A percentile compares a stretch with the other conserved stretches of the same genome.
These are phyloP conservation scores for Boletus rubroflammeus DNA, from an alignment of 768 basidiomycete species.

Conservation along the genomic window DNA sequence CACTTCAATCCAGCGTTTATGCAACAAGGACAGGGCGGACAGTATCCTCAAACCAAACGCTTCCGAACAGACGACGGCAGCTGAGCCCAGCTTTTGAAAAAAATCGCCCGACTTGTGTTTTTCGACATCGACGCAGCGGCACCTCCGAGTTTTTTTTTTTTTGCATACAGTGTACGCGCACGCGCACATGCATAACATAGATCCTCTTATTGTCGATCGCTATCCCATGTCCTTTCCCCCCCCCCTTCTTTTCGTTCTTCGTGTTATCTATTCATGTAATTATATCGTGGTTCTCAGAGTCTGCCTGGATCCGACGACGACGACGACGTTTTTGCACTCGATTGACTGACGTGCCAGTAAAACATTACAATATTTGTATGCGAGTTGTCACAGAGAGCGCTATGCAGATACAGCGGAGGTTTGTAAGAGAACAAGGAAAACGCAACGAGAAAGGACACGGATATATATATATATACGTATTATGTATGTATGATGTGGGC, in stretches of 20 bases:
- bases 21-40: conserved; percentile 45
- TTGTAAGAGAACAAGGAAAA: not conserved
- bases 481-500: not conserved
- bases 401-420: conserved; percentile 15
- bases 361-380: not conserved
- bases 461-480: conserved; percentile 4
- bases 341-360: not conserved
- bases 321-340: too few relatives aligned
- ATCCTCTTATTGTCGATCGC: conserved; percentile 3
- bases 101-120: too few relatives aligned
- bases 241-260: not conserved
- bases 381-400: conserved; percentile 1
- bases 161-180: too few relatives aligned
- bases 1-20: conserved; percentile 79
- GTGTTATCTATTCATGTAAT: conserved; percentile 32
- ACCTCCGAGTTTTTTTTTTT: not conserved
- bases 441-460: not conserved
- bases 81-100: conserved; percentile 12
- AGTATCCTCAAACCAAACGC: conserved; percentile 47
- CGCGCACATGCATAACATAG: not conserved
- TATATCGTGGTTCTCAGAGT: not conserved
- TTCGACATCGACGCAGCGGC: not conserved
- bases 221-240: conserved; percentile 4
- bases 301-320: too few relatives aligned
- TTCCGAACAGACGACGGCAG: conserved; percentile 53